Conservation (phyloP, 129 eudicot species). For the Calendula officinalis region DNA sequence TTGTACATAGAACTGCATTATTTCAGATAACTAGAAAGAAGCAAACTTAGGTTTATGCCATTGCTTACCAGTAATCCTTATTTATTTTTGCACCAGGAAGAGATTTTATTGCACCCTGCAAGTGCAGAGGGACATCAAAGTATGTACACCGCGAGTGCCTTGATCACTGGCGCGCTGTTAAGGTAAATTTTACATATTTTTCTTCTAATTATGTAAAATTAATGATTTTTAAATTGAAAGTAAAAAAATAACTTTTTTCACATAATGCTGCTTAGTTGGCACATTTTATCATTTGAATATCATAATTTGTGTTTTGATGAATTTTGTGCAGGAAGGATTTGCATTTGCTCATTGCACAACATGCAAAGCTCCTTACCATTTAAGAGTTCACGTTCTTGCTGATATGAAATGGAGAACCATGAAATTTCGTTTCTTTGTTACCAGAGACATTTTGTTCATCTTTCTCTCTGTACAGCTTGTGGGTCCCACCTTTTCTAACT, state of each 20-base stretch:
- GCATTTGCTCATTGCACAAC: slow-evolving; percentile 99
- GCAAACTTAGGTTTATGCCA: too few species aligned
- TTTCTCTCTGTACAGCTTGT: slow-evolving; percentile 92
- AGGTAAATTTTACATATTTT: slow-evolving; percentile 42
- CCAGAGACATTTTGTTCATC: slow-evolving; percentile 88
- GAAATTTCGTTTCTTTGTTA: slow-evolving; percentile 96
- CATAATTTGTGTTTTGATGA: not conserved
- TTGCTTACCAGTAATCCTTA: not conserved
- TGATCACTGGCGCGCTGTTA: slow-evolving; percentile 98
- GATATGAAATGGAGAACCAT: slow-evolving; percentile 96
- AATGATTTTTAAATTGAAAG: not conserved
- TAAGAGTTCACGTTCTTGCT: slow-evolving; percentile 92
- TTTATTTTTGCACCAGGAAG: slow-evolving; percentile 56
- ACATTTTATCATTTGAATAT: too few species aligned
- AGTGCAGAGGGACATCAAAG: slow-evolving; percentile 96
- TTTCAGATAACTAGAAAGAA: too few species aligned
- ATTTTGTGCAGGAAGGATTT: slow-evolving; percentile 79
- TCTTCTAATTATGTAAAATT: slow-evolving; percentile 14
- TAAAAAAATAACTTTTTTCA: too few species aligned
- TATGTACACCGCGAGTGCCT: slow-evolving; percentile 94
- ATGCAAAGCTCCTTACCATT: slow-evolving; percentile 97
- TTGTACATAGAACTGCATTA: too few species aligned
- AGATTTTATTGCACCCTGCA: slow-evolving; percentile 98
- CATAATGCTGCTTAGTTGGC: too few species aligned
- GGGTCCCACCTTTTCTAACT: slow-evolving; percentile 33